A percentile compares a stretch with the other conserved stretches of the same genome.
Conservation (phyloP, 768 basidiomycete species). For the Boletus huronensis region DNA sequence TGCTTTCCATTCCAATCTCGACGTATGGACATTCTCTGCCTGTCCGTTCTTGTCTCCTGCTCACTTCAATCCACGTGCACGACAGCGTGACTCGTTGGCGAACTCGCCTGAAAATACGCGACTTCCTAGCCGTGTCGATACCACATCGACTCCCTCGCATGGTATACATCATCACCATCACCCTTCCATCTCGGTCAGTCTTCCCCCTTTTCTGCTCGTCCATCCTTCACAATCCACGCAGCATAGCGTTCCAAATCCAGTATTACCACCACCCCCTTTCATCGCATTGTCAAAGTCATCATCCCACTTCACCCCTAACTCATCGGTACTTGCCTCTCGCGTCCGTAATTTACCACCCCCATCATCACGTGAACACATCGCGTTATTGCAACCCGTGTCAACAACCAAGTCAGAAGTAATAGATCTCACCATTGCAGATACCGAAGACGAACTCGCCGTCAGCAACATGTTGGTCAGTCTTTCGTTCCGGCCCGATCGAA, state of each 20-base stretch:
- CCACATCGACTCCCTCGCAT: constrained; percentile 5
- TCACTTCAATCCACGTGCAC: not conserved
- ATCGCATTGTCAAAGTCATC: not conserved
- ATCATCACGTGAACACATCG: not conserved
- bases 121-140: constrained; percentile 5
- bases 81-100: constrained; percentile 14
- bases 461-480: constrained; percentile 18
- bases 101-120: constrained; percentile 2
- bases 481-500: constrained; percentile 1
- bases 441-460: constrained; percentile 16
- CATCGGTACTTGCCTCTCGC: constrained; percentile 6
- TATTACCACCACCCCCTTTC: not conserved
- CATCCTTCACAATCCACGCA: constrained; percentile 5
- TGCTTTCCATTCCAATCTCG: not conserved
- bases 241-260: not conserved
- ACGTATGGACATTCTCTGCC: constrained; percentile 8
- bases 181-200: constrained; percentile 14
- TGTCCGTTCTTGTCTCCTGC: not conserved
- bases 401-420: constrained; percentile 11
- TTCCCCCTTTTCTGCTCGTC: not conserved
- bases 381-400: not conserved
- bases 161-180: constrained; percentile 3
- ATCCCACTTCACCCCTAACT: constrained; percentile 2
- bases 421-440: constrained; percentile 24
- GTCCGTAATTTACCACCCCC: not conserved